These are phyloP conservation scores for Amauroascus verrucosus DNA, from an alignment of 2,329 filamentous ascomycete species.

Conservation along the genomic window DNA sequence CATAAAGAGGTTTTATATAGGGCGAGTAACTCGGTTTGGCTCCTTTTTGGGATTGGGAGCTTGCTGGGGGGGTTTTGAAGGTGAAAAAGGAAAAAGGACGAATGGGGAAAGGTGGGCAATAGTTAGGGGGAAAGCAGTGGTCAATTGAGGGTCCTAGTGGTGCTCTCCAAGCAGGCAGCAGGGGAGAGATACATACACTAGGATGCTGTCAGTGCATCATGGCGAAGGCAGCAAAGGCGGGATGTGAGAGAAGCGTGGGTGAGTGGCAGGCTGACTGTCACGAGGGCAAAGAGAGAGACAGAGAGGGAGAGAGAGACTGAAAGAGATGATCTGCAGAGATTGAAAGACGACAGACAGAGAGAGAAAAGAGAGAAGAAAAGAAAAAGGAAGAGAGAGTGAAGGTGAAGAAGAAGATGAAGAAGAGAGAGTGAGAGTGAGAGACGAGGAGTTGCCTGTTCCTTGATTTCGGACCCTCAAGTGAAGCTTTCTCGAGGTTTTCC, in stretches of 20 bases:
- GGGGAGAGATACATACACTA: neutral
- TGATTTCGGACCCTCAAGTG: no score
- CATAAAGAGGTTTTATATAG: neutral
- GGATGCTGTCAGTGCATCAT: neutral
- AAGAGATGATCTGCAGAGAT: neutral
- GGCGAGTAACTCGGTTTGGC: neutral
- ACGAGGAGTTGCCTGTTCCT: neutral
- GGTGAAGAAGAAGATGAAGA: neutral
- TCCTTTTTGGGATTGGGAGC: neutral
- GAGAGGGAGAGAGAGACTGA: neutral
- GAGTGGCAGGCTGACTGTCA: neutral
- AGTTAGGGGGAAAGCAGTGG: neutral
- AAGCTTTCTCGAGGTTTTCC: no score
- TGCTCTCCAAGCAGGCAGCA: slow-evolving; percentile 8
- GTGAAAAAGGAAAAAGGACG: neutral
- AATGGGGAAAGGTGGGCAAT: neutral
- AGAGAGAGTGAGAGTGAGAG: no score
- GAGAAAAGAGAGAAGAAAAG: neutral
- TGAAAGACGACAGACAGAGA: neutral
- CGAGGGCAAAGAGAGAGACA: neutral
- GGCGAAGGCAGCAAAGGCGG: neutral
- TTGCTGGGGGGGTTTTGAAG: no score
- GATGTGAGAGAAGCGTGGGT: neutral
- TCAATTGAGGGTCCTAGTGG: neutral
- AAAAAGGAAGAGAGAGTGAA: neutral